These are phyloP conservation scores for Volutella citrinella DNA, from an alignment of 2,329 filamentous ascomycete species.

Conservation along the genomic window DNA sequence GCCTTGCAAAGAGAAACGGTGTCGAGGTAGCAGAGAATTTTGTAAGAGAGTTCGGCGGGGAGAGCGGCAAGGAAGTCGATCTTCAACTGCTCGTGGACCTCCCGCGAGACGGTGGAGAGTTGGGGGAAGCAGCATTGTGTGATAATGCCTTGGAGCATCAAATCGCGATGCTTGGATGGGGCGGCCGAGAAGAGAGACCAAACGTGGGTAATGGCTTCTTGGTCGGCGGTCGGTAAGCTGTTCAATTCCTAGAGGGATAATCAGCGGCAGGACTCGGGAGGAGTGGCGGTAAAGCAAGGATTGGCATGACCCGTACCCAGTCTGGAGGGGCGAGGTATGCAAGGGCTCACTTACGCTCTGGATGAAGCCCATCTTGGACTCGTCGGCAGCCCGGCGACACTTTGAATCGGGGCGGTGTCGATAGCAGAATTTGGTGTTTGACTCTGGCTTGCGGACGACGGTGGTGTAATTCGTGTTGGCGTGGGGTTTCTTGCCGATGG, in stretches of 20 bases:
- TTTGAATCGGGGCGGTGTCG: conserved; percentile 91
- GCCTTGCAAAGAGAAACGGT: conserved; percentile 94
- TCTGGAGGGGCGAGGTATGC: not conserved
- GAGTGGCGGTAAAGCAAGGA: too few species aligned
- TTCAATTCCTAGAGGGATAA: conserved; percentile 65
- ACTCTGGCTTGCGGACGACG: conserved; percentile 44
- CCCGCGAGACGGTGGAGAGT: conserved; percentile 85
- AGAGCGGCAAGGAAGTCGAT: conserved; percentile 94
- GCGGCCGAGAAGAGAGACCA: conserved; percentile 98
- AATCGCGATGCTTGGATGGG: conserved; percentile 85
- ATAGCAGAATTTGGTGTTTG: conserved; percentile 92
- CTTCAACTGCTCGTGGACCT: conserved; percentile 90
- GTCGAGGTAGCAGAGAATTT: conserved; percentile 89
- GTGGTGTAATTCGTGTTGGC: conserved; percentile 12
- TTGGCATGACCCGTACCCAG: conserved; percentile 3
- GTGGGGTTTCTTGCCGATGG: conserved; percentile 59
- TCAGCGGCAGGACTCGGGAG: not conserved
- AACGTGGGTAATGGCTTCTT: conserved; percentile 93
- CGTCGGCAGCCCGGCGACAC: conserved; percentile 88
- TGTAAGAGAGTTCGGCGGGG: conserved; percentile 86
- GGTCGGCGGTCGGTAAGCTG: conserved; percentile 75
- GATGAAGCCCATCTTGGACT: conserved; percentile 92
- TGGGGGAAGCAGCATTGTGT: conserved; percentile 98
- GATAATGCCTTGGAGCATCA: conserved; percentile 96
- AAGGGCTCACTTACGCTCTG: conserved; percentile 63